These are phyloP conservation scores for Phylloporus scabripes DNA, from an alignment of 768 basidiomycete genomes.

Conservation along the genomic window DNA sequence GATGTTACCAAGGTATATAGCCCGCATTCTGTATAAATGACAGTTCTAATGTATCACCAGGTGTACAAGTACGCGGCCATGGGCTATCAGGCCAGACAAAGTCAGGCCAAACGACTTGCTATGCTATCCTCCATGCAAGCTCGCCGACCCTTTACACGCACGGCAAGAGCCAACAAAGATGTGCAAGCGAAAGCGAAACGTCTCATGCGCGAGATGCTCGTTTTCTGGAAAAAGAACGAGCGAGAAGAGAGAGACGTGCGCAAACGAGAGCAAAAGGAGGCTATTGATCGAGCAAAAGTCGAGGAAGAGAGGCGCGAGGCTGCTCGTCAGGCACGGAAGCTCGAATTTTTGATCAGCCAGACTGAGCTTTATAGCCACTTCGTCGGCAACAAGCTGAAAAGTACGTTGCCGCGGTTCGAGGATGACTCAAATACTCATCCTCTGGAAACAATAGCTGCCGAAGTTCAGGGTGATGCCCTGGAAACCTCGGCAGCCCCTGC, in stretches of 20 bases:
- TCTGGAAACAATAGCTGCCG: slow-evolving; percentile 49
- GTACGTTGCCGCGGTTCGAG: slow-evolving; percentile 39
- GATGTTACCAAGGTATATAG: slow-evolving; percentile 72
- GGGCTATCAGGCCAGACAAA: slow-evolving; percentile 60
- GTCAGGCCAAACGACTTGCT: slow-evolving; percentile 72
- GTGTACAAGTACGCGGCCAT: slow-evolving; percentile 73
- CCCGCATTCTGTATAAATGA: background rate
- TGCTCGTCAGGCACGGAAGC: slow-evolving; percentile 88
- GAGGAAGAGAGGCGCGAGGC: slow-evolving; percentile 95
- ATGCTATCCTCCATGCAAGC: slow-evolving; percentile 72
- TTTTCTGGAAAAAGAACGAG: slow-evolving; percentile 98
- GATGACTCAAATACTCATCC: slow-evolving; percentile 13
- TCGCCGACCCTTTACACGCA: slow-evolving; percentile 66
- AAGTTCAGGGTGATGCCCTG: slow-evolving; percentile 59
- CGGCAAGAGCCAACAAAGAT: slow-evolving; percentile 76
- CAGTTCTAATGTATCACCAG: slow-evolving; percentile 33
- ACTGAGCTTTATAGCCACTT: slow-evolving; percentile 99
- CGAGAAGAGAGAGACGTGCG: slow-evolving; percentile 91
- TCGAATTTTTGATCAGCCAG: slow-evolving; percentile 98
- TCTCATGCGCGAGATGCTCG: slow-evolving; percentile 92
- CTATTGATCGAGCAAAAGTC: slow-evolving; percentile 75
- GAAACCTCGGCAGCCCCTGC: slow-evolving; percentile 42
- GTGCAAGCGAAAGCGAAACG: slow-evolving; percentile 80
- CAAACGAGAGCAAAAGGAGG: slow-evolving; percentile 93
- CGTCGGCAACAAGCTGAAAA: slow-evolving; percentile 94